These are phyloP conservation scores for Talaromyces funiculosus DNA, from an alignment of 2,329 filamentous ascomycete genomes.

Conservation along the genomic window DNA sequence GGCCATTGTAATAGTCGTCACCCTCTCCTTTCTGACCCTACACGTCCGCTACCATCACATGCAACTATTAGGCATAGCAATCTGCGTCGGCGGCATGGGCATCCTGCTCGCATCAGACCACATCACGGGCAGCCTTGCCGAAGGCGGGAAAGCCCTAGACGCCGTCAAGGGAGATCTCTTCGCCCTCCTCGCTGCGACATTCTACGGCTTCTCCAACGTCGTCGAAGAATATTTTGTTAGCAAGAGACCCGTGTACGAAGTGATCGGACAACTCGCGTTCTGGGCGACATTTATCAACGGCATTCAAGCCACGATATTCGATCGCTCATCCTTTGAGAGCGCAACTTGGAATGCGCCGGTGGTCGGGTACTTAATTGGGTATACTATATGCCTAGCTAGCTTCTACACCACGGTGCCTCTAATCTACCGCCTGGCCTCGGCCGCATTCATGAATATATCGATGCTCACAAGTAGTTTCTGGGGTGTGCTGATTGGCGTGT, in stretches of 20 bases:
- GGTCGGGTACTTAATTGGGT: constrained; percentile 80
- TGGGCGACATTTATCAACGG: constrained; percentile 90
- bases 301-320: constrained; percentile 84
- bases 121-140: constrained; percentile 64
- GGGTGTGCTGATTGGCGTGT: constrained; percentile 87
- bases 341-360: constrained; percentile 63
- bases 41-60: constrained; percentile 82
- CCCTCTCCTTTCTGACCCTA: constrained; percentile 75
- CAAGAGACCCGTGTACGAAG: constrained; percentile 83
- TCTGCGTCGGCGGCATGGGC: constrained; percentile 88
- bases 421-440: constrained; percentile 80
- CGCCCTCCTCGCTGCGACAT: constrained; percentile 77
- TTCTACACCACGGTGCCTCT: constrained; percentile 88
- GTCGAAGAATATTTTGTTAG: constrained; percentile 92
- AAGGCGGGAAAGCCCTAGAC: constrained; percentile 48
- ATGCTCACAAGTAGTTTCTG: constrained; percentile 94
- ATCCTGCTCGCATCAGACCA: constrained; percentile 82
- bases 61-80: constrained; percentile 78
- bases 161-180: constrained; percentile 91
- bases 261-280: constrained; percentile 82
- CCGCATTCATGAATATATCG: constrained; percentile 95
- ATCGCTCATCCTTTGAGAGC: constrained; percentile 63
- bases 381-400: constrained; percentile 71
- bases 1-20: constrained; percentile 89
- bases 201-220: constrained; percentile 87